Percentiles rank a stretch among this genome's conserved stretches.
phyloP scores from a whole-genome alignment of 2,329 filamentous ascomycete species.

The Hymenoscyphus linearis region DNA sequence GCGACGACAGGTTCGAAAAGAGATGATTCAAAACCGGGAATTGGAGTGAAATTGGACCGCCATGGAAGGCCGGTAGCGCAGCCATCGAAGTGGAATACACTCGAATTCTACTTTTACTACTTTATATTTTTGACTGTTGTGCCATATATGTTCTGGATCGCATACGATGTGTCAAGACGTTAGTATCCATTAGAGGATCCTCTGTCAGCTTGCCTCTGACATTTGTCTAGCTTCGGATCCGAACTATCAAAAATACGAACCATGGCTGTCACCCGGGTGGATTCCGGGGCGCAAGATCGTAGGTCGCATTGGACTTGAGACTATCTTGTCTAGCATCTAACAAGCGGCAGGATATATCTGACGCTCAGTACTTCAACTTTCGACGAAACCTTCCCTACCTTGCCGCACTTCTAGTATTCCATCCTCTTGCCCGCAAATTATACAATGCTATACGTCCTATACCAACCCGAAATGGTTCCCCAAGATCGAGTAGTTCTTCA shows the following conservation, averaged over 20 bases:
- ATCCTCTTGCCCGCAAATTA: conserved; percentile 69
- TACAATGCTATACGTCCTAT: conserved; percentile 52
- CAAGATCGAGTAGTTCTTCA: conserved; percentile 31
- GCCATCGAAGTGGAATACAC: conserved; percentile 75
- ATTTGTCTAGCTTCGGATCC: conserved; percentile 64
- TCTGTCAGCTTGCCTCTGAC: conserved; percentile 13
- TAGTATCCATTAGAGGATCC: conserved; percentile 32
- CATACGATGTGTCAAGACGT: conserved; percentile 81
- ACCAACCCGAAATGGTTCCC: conserved; percentile 18
- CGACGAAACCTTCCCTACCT: conserved; percentile 82
- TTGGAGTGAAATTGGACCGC: conserved; percentile 34
- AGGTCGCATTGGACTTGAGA: conserved; percentile 30
- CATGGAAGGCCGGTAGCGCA: conserved; percentile 42
- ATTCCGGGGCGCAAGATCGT: conserved; percentile 87
- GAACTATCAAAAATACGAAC: conserved; percentile 69
- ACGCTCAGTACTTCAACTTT: conserved; percentile 81
- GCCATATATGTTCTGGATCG: conserved; percentile 87
- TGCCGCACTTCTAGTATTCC: conserved; percentile 64
- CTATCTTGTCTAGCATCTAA: conserved; percentile 10
- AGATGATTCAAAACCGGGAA: conserved; percentile 25
- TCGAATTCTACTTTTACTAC: conserved; percentile 82
- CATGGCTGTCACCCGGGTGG: conserved; percentile 75
- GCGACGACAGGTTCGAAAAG: conserved; percentile 31
- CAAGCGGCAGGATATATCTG: conserved; percentile 68
- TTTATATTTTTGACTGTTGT: conserved; percentile 60